These are phyloP conservation scores for Moricandia moricandioides DNA, from an alignment of 345 rosid genomes.

Conservation along the genomic window DNA sequence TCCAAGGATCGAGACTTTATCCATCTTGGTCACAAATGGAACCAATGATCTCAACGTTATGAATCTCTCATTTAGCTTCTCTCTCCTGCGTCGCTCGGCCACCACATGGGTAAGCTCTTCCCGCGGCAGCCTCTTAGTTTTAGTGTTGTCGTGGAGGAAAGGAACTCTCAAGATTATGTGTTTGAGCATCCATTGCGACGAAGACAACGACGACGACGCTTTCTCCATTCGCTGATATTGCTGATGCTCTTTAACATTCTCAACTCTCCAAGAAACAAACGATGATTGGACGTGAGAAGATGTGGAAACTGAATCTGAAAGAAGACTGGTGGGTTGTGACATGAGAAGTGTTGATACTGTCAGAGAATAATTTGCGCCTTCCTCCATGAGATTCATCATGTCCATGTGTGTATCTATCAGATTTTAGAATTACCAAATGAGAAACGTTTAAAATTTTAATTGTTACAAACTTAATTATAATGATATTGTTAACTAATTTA, in stretches of 20 bases:
- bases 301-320: slow-evolving; percentile 50
- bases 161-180: slow-evolving; percentile 77
- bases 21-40: slow-evolving; percentile 97
- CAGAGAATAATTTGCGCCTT: slow-evolving; percentile 77
- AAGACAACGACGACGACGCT: slow-evolving; percentile 42
- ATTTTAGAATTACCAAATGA: neutral
- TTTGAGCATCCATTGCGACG: slow-evolving; percentile 75
- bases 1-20: slow-evolving; percentile 92
- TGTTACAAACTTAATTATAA: neutral
- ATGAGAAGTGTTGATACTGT: slow-evolving; percentile 85
- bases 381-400: slow-evolving; percentile 42
- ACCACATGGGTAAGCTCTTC: slow-evolving; percentile 83
- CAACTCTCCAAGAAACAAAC: slow-evolving; percentile 62
- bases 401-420: slow-evolving; percentile 33
- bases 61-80: slow-evolving; percentile 91
- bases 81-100: slow-evolving; percentile 92
- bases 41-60: slow-evolving; percentile 72
- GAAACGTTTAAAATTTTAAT: neutral
- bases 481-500: neutral
- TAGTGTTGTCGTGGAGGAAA: slow-evolving; percentile 56
- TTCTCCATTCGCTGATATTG: slow-evolving; percentile 33
- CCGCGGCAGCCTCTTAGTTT: slow-evolving; percentile 50
- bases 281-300: slow-evolving; percentile 50
- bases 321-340: slow-evolving; percentile 44
- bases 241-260: slow-evolving; percentile 15